Conservation (phyloP, 495 filamentous ascomycete species). For the Xylaria telfairii region DNA sequence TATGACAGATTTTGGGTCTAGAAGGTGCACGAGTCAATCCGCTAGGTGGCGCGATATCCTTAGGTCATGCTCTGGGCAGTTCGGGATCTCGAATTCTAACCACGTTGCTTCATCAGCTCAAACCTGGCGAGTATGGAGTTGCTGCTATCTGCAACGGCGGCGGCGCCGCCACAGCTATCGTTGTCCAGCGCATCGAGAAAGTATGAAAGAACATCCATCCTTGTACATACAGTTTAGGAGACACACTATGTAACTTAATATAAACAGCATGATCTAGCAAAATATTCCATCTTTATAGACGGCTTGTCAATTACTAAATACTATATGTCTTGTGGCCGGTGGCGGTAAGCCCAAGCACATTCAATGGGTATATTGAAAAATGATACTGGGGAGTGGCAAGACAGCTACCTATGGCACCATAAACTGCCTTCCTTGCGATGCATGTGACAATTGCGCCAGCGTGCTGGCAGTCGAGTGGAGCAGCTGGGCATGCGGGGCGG, state of each 20-base stretch:
- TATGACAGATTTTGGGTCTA: constrained; percentile 73
- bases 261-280: neutral
- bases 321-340: neutral
- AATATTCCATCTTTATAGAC: neutral
- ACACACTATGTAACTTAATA: neutral
- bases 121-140: constrained; percentile 90
- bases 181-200: constrained; percentile 84
- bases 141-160: constrained; percentile 98
- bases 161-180: constrained; percentile 87
- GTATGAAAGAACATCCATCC: constrained; percentile 40
- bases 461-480: neutral
- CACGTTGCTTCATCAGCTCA: constrained; percentile 86
- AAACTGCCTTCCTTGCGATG: neutral
- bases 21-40: constrained; percentile 81
- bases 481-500: no score
- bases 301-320: neutral
- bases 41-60: constrained; percentile 86
- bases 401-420: no score
- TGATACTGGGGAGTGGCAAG: neutral
- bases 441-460: neutral
- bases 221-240: neutral
- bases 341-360: neutral
- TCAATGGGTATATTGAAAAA: neutral
- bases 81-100: constrained; percentile 92
- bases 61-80: constrained; percentile 95